Conservation (phyloP, 2,329 filamentous ascomycete genomes). For the Aschersonia sp. region DNA sequence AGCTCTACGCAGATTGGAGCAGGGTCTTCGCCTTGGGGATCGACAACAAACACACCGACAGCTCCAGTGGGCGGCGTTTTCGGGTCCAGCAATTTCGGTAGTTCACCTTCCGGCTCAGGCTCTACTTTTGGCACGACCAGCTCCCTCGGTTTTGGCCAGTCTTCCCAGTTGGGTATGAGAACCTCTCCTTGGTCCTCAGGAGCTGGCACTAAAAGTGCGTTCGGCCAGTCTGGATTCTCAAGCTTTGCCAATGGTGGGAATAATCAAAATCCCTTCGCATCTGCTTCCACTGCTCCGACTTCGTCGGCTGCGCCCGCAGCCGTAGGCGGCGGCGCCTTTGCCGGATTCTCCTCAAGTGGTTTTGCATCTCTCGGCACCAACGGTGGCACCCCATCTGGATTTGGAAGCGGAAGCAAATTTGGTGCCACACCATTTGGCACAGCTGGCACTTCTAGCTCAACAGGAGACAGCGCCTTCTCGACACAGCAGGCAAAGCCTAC, state of each 20-base stretch:
- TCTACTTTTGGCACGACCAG: conserved; percentile 35
- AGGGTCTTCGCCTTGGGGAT: conserved; percentile 36
- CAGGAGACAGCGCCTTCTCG: conserved; percentile 13
- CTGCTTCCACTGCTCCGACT: conserved; percentile 7
- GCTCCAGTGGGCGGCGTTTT: conserved; percentile 23
- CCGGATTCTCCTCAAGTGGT: conserved; percentile 38
- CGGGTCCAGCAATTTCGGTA: conserved; percentile 30
- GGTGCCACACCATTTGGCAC: conserved; percentile 18
- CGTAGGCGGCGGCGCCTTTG: conserved; percentile 33
- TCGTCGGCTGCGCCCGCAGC: conserved; percentile 14
- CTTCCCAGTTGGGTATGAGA: conserved; percentile 30
- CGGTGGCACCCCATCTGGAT: conserved; percentile 19
- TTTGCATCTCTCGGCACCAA: conserved; percentile 34
- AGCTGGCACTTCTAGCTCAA: conserved; percentile 6
- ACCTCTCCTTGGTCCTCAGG: conserved; percentile 37
- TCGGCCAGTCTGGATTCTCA: conserved; percentile 39
- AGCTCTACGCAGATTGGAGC: conserved; percentile 32
- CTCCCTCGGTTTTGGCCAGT: conserved; percentile 37
- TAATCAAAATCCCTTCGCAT: conserved; percentile 23
- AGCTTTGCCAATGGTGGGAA: conserved; percentile 20
- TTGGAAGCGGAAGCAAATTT: conserved; percentile 23
- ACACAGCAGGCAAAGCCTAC: conserved; percentile 14
- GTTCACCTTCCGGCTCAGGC: conserved; percentile 17
- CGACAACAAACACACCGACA: conserved; percentile 15
- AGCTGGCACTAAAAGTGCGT: conserved; percentile 24